phyloP scores from a whole-genome alignment of 768 basidiomycete species.

The Coprinopsis marcescibilis region DNA sequence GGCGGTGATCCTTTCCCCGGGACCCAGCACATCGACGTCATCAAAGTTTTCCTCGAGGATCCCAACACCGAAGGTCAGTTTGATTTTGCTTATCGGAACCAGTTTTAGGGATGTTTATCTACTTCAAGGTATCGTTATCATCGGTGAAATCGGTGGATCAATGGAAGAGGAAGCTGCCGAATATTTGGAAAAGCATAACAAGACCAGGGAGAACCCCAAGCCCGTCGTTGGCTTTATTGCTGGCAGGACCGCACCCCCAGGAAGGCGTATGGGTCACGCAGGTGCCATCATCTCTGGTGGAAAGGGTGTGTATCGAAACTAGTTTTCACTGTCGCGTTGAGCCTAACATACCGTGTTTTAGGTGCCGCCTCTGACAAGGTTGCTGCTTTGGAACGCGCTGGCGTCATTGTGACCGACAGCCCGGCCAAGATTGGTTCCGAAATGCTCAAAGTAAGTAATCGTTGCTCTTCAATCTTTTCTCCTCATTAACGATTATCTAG shows the following conservation, averaged over 20 bases:
- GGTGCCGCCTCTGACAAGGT: conserved; percentile 94
- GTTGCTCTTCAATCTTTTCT: conserved; percentile 13
- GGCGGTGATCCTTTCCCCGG: conserved; percentile 97
- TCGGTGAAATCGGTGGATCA: conserved; percentile 97
- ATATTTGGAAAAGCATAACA: conserved; percentile 90
- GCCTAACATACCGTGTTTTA: conserved; percentile 18
- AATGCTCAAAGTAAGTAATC: conserved; percentile 87
- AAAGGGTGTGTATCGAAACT: conserved; percentile 57
- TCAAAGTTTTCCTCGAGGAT: conserved; percentile 95
- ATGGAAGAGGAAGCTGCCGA: conserved; percentile 99
- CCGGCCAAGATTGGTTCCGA: conserved; percentile 90
- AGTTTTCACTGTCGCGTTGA: neutral
- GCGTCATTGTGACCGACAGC: conserved; percentile 89
- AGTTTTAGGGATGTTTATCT: neutral
- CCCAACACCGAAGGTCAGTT: conserved; percentile 80
- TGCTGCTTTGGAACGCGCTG: conserved; percentile 82
- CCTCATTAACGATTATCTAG: conserved; percentile 29
- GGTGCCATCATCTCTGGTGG: conserved; percentile 98
- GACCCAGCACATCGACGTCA: conserved; percentile 90
- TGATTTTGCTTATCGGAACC: conserved; percentile 7
- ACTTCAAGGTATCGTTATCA: conserved; percentile 82
- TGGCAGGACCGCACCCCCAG: conserved; percentile 95
- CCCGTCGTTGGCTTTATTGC: conserved; percentile 98
- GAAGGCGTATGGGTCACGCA: conserved; percentile 96
- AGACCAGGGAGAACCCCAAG: conserved; percentile 79